phyloP scores from a whole-genome alignment of 1,284 basidiomycete species.

The Cutaneotrichosporon sp. region DNA sequence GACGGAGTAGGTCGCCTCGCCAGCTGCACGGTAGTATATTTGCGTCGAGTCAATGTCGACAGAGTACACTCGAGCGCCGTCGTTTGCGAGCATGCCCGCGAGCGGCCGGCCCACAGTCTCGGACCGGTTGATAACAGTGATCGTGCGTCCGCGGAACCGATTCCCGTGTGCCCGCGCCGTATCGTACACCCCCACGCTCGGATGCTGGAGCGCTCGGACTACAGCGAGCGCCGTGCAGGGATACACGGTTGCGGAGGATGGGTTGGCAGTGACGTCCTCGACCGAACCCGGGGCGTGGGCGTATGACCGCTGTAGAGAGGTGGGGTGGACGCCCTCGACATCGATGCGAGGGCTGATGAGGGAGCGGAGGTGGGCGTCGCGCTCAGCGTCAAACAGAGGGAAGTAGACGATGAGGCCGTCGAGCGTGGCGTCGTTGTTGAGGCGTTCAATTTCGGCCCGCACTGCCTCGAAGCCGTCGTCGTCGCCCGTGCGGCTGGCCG shows the following conservation, averaged over 20 bases:
- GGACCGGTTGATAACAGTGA: conserved; percentile 94
- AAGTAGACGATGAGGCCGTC: conserved; percentile 31
- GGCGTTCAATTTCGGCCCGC: conserved; percentile 7
- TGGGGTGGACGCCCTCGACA: conserved; percentile 27
- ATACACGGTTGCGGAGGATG: conserved; percentile 14
- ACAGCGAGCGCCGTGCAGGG: conserved; percentile 33
- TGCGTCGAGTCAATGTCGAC: conserved; percentile 73
- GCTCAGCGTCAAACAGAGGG: conserved; percentile 19
- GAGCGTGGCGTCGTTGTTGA: conserved; percentile 22
- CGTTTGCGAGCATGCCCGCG: conserved; percentile 88
- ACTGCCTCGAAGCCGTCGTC: conserved; percentile 15
- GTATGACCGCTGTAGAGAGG: conserved; percentile 10
- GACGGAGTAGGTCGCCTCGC: background rate
- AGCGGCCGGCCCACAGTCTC: conserved; percentile 95
- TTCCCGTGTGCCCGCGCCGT: conserved; percentile 1
- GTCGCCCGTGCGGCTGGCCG: background rate
- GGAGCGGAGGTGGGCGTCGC: conserved; percentile 23
- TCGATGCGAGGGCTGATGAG: conserved; percentile 29
- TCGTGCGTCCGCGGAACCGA: conserved; percentile 55
- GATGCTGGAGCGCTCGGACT: conserved; percentile 21
- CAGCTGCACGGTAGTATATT: background rate
- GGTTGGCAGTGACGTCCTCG: too few relatives aligned
- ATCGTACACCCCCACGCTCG: conserved; percentile 12
- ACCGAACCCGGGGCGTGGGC: conserved; percentile 6
- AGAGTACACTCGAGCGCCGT: conserved; percentile 90